Evolutionary conservation across 169 alveolate species (phyloP), one percentile per base, ranked within the genome.

Genomic region (Neospora caninum): DNA sequence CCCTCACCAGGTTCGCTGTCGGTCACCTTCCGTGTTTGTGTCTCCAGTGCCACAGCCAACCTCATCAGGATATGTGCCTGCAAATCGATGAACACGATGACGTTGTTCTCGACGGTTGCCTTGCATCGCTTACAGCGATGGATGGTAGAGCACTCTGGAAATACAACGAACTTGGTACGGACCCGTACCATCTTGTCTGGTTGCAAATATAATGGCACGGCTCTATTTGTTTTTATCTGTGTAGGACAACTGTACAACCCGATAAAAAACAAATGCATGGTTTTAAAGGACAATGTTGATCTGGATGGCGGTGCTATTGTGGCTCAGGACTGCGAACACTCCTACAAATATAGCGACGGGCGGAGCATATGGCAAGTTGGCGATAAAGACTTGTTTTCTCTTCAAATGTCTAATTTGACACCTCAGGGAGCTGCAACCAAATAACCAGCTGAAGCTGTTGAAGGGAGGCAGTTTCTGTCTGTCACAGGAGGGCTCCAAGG

Each of bases 381-480:
- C 0, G 25, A 31, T 73, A 25, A 18, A 34, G 39, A 25, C 49
- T n/a, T 13, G 45, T 73, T 34, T 0, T 1, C 41, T 34, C 10
- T 34, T n/a, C 2, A 1, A 38, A 27, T 73, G 45, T 9, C 7
- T n/a, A n/a, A 38, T n/a, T 2, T 43, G 96, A 92, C 88, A 20
- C 34, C 94, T 43, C 64, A 97, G 99, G 99, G 98, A 97, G 67
- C 94, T 98, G 80, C 95, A 96, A 95, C 98, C 98, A 53, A 97
- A 97, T 89, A 97, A 97, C 95, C 99, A 98, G 95, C 91, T 98
- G 58, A 97, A 96, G 91, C 95, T 97, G n/a, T 95, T 97, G 86
- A 96, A 97, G 92, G 98, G 98, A 27, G 98, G 99, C n/a, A 96
- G 96, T 91, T 96, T 97, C 94, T 98, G 99, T 95, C 91, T 98